phyloP scores from a whole-genome alignment of 2,329 filamentous ascomycete species.

The Septoria petroselini region DNA sequence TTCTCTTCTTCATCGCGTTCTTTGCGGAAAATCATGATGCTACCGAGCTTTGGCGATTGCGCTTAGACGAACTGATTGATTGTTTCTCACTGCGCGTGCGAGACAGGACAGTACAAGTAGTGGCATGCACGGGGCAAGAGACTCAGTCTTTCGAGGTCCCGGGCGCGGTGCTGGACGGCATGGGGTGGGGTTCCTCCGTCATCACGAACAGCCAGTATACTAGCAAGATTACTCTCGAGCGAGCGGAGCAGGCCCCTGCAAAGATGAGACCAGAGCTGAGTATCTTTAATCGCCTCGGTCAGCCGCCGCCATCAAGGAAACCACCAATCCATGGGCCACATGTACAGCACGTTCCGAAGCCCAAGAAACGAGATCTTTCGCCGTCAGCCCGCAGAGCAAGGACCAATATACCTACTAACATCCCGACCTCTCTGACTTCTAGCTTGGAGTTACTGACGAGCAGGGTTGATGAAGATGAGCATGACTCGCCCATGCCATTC shows the following conservation, averaged over 20 bases:
- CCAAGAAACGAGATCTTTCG: background rate
- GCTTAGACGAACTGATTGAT: constrained; percentile 20
- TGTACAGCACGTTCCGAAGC: background rate
- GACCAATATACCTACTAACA: background rate
- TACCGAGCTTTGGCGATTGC: constrained; percentile 26
- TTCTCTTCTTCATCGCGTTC: constrained; percentile 27
- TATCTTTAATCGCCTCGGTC: constrained; percentile 8
- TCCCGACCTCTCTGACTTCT: constrained; percentile 28
- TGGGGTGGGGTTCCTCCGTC: constrained; percentile 21
- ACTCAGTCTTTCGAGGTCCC: constrained; percentile 24
- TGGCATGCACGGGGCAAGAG: constrained; percentile 16
- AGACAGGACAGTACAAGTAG: constrained; percentile 14
- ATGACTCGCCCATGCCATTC: constrained; percentile 35
- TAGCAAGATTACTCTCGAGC: background rate
- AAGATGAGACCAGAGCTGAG: constrained; percentile 17
- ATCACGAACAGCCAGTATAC: background rate
- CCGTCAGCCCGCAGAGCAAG: background rate
- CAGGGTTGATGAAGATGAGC: constrained; percentile 12
- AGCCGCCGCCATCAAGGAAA: constrained; percentile 2
- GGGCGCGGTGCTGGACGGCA: constrained; percentile 22
- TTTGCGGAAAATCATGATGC: constrained; percentile 17
- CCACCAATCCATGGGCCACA: background rate
- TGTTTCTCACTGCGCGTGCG: constrained; percentile 20
- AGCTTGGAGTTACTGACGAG: constrained; percentile 32
- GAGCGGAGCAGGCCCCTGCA: background rate